These are phyloP conservation scores for Lecanicillium sp. DNA, from an alignment of 2,329 filamentous ascomycete genomes.

Conservation along the genomic window DNA sequence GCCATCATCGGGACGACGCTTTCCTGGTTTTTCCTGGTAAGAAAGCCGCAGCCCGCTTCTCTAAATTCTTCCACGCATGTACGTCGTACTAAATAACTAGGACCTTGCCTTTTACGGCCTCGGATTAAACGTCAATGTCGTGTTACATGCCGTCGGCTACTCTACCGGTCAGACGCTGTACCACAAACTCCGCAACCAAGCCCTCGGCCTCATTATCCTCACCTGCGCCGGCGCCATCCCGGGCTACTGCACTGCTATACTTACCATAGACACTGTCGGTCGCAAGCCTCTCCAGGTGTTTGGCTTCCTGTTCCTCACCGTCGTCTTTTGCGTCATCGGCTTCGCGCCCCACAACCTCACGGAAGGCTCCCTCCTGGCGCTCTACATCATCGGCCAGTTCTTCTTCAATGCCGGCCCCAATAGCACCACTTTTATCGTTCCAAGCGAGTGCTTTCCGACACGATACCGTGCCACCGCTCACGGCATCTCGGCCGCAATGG, in stretches of 20 bases:
- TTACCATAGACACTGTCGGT: conserved; percentile 67
- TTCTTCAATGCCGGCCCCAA: conserved; percentile 64
- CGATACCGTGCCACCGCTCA: conserved; percentile 58
- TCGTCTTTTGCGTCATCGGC: conserved; percentile 57
- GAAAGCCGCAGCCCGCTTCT: too few species aligned
- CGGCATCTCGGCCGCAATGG: conserved; percentile 59
- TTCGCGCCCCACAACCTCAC: conserved; percentile 49
- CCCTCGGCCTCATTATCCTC: conserved; percentile 71
- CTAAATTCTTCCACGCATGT: neutral
- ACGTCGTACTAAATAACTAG: conserved; percentile 23
- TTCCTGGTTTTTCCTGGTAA: conserved; percentile 72
- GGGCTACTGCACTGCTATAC: conserved; percentile 72
- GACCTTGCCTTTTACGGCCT: conserved; percentile 66
- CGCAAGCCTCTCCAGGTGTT: conserved; percentile 69
- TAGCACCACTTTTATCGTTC: conserved; percentile 59
- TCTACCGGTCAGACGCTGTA: conserved; percentile 58
- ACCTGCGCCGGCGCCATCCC: conserved; percentile 72
- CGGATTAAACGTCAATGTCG: conserved; percentile 67
- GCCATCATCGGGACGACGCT: conserved; percentile 69
- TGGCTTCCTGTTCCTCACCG: conserved; percentile 55
- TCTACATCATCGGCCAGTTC: conserved; percentile 61
- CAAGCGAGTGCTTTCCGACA: conserved; percentile 60
- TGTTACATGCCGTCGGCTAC: conserved; percentile 69
- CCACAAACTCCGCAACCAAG: conserved; percentile 62
- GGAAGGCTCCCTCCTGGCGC: conserved; percentile 45